Evolutionary conservation across 257 asterid species (phyloP).

Genomic region (Buddleja alternifolia): DNA sequence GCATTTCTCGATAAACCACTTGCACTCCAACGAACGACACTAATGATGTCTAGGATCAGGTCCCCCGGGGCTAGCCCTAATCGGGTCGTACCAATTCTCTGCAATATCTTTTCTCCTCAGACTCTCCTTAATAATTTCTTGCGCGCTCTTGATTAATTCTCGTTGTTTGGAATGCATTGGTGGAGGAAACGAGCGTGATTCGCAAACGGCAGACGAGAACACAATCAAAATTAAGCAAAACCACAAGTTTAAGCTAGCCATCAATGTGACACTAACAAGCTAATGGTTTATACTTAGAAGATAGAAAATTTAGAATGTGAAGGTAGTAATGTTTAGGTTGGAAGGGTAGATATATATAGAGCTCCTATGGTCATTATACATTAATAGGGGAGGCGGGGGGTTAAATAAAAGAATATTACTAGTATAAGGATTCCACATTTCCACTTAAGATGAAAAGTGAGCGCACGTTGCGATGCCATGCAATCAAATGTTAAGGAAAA

Average conservation of each 20-base stretch:
- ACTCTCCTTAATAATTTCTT: constrained; percentile 25
- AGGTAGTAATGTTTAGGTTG: constrained; percentile 4
- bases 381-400: not conserved
- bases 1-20: not conserved
- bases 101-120: not conserved
- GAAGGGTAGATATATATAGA: constrained; percentile 24
- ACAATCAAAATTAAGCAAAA: constrained; percentile 25
- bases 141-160: constrained; percentile 27
- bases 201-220: not conserved
- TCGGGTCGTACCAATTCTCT: constrained; percentile 14
- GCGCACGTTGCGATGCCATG: constrained; percentile 26
- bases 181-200: constrained; percentile 15
- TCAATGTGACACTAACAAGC: not conserved
- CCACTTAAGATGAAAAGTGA: constrained; percentile 39
- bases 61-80: constrained; percentile 44
- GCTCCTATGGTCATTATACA: not conserved
- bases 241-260: constrained; percentile 29
- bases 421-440: constrained; percentile 12
- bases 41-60: constrained; percentile 55
- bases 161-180: not conserved
- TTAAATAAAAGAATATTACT: not conserved
- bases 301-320: not conserved
- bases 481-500: constrained; percentile 25
- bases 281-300: too few species aligned
- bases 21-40: not conserved